Conservation (phyloP, 2,329 filamentous ascomycete species). For the Myriosclerotinia duriaeana region DNA sequence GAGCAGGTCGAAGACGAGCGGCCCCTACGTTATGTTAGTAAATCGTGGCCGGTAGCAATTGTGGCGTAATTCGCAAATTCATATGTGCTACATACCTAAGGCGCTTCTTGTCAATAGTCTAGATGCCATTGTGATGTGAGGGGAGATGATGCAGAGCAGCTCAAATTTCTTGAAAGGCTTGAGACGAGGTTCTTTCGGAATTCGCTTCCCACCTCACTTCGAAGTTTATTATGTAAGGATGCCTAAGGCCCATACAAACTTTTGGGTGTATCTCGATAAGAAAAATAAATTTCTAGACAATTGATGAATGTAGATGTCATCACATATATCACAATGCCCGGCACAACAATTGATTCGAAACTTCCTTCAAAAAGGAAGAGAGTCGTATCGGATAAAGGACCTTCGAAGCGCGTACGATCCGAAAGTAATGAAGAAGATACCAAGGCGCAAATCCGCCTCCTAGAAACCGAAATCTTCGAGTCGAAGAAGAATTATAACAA, state of each 20-base stretch:
- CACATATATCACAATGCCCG: slow-evolving; percentile 35
- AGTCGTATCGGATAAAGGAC: slow-evolving; percentile 49
- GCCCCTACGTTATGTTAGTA: slow-evolving; percentile 59
- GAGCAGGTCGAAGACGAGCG: slow-evolving; percentile 80
- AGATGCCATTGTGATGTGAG: slow-evolving; percentile 86
- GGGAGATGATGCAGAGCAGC: slow-evolving; percentile 51
- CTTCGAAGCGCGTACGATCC: slow-evolving; percentile 47
- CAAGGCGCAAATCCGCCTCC: slow-evolving; percentile 65
- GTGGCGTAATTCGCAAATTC: slow-evolving; percentile 16
- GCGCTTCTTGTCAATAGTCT: slow-evolving; percentile 87
- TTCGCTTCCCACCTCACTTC: slow-evolving; percentile 30
- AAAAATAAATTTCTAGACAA: slow-evolving; percentile 17
- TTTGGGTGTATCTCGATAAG: slow-evolving; percentile 23
- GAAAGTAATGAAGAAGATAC: slow-evolving; percentile 51
- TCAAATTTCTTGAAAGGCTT: slow-evolving; percentile 34
- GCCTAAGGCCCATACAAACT: slow-evolving; percentile 20
- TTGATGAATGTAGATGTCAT: not conserved
- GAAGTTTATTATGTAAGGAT: slow-evolving; percentile 12
- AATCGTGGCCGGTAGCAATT: slow-evolving; percentile 33
- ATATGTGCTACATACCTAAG: slow-evolving; percentile 70
- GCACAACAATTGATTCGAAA: slow-evolving; percentile 25
- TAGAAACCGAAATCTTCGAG: slow-evolving; percentile 80
- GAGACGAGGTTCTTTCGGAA: slow-evolving; percentile 32
- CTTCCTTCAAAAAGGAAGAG: slow-evolving; percentile 49
- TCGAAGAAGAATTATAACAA: slow-evolving; percentile 92